phyloP scores from a whole-genome alignment of 2,329 filamentous ascomycete species.

The Xylaria polymorpha region DNA sequence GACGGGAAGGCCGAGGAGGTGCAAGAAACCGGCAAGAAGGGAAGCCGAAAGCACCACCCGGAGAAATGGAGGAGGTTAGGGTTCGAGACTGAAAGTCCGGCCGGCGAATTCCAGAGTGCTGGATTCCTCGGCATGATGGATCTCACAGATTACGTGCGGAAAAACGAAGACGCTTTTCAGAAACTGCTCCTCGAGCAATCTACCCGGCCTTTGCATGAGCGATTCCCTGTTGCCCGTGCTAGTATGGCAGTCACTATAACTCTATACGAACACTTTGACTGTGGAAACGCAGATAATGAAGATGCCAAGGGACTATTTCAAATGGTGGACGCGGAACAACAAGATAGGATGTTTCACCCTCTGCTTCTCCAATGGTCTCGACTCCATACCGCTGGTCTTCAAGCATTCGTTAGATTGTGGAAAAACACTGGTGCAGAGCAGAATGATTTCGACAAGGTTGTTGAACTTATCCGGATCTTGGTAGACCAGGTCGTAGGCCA shows the following conservation, averaged over 20 bases:
- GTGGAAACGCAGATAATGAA: slow-evolving; percentile 84
- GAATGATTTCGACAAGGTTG: slow-evolving; percentile 94
- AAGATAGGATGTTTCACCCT: slow-evolving; percentile 88
- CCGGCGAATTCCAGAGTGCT: slow-evolving; percentile 83
- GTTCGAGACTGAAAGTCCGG: slow-evolving; percentile 90
- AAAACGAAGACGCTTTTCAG: slow-evolving; percentile 91
- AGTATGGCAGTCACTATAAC: slow-evolving; percentile 89
- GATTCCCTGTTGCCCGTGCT: slow-evolving; percentile 88
- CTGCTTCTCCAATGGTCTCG: slow-evolving; percentile 93
- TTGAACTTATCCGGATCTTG: slow-evolving; percentile 89
- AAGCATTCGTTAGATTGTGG: slow-evolving; percentile 92
- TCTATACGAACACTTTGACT: slow-evolving; percentile 94
- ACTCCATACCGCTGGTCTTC: slow-evolving; percentile 84
- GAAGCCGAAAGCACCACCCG: slow-evolving; percentile 79
- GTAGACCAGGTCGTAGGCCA: slow-evolving; percentile 90
- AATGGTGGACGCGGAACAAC: slow-evolving; percentile 79
- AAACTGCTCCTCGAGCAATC: slow-evolving; percentile 93
- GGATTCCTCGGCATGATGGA: slow-evolving; percentile 99
- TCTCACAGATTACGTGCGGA: slow-evolving; percentile 90
- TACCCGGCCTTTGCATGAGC: slow-evolving; percentile 73
- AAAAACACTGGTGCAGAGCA: slow-evolving; percentile 85
- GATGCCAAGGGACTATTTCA: slow-evolving; percentile 83
- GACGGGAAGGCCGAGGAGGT: slow-evolving; percentile 54
- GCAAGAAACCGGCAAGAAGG: slow-evolving; percentile 62
- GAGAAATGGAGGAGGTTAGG: slow-evolving; percentile 94